Conservation (phyloP, 2,329 filamentous ascomycete genomes). For the Fusarium pseudocircinatum region DNA sequence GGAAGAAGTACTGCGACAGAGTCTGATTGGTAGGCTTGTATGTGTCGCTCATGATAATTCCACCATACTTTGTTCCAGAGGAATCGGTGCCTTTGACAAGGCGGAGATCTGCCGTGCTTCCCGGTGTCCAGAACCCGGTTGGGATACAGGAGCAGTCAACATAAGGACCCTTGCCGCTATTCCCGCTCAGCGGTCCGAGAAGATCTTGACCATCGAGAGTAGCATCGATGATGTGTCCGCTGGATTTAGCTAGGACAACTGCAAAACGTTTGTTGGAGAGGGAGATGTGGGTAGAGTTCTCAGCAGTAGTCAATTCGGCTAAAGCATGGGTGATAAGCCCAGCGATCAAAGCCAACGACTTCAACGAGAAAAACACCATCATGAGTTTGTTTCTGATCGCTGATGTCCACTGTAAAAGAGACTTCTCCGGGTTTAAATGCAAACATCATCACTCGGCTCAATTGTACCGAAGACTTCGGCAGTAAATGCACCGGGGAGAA, state of each 20-base stretch:
- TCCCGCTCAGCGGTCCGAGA: slow-evolving; percentile 51
- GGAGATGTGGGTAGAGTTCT: slow-evolving; percentile 33
- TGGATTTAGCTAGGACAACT: slow-evolving; percentile 19
- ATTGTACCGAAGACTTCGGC: slow-evolving; percentile 9
- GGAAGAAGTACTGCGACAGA: slow-evolving; percentile 71
- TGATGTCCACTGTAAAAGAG: fast-evolving
- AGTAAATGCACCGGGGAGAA: background rate
- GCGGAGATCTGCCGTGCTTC: slow-evolving; percentile 56
- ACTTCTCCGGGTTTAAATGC: background rate
- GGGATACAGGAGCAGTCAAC: slow-evolving; percentile 71
- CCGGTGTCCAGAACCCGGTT: slow-evolving; percentile 66
- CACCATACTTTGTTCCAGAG: slow-evolving; percentile 60
- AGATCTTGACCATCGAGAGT: slow-evolving; percentile 54
- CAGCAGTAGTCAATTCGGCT: slow-evolving; percentile 10
- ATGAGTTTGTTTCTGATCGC: fast-evolving
- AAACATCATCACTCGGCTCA: background rate
- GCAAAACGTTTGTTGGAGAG: slow-evolving; percentile 30
- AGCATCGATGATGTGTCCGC: slow-evolving; percentile 27
- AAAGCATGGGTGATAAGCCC: background rate
- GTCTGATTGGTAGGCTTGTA: slow-evolving; percentile 66
- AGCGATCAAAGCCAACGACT: background rate
- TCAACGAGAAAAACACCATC: slow-evolving; percentile 1
- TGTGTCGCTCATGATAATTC: slow-evolving; percentile 66
- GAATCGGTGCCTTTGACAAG: slow-evolving; percentile 56
- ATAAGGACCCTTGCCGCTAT: slow-evolving; percentile 62